A percentile compares a stretch with the other conserved stretches of the same genome.
Conservation (phyloP, 805 yeast species). For the Teunomyces stri region DNA sequence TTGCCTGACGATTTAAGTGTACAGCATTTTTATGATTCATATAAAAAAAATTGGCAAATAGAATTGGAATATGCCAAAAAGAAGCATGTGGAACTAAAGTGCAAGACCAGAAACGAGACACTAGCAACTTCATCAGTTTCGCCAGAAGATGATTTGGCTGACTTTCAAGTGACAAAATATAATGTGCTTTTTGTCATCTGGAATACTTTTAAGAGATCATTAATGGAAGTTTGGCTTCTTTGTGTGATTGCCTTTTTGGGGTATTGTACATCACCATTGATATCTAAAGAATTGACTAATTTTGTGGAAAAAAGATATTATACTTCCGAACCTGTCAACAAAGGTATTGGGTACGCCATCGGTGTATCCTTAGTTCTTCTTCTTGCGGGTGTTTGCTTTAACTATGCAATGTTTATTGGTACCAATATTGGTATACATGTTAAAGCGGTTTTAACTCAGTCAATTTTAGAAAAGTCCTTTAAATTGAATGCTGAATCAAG, state of each 20-base stretch:
- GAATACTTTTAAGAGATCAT: neutral
- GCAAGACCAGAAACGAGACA: constrained; percentile 9
- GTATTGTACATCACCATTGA: neutral
- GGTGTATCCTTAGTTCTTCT: neutral
- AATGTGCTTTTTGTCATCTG: neutral
- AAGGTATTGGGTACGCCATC: constrained; percentile 8
- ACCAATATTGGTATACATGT: constrained; percentile 13
- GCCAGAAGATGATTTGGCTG: neutral
- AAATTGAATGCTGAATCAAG: constrained; percentile 11
- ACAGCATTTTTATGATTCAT: neutral
- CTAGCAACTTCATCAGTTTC: neutral
- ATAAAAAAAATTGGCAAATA: neutral
- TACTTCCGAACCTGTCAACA: neutral
- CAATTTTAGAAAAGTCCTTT: constrained; percentile 14
- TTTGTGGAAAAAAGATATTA: constrained; percentile 4
- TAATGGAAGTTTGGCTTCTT: neutral
- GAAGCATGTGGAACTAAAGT: constrained; percentile 9
- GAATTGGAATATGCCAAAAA: neutral
- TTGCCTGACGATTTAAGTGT: constrained; percentile 5
- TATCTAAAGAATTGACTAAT: constrained; percentile 6
- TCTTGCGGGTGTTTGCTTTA: neutral
- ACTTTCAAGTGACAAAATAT: neutral
- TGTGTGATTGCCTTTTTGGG: neutral
- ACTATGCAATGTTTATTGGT: constrained; percentile 12
- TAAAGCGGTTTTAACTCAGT: constrained; percentile 11